These are phyloP conservation scores for Populus pruinosa DNA, from an alignment of 345 rosid genomes.

Conservation along the genomic window DNA sequence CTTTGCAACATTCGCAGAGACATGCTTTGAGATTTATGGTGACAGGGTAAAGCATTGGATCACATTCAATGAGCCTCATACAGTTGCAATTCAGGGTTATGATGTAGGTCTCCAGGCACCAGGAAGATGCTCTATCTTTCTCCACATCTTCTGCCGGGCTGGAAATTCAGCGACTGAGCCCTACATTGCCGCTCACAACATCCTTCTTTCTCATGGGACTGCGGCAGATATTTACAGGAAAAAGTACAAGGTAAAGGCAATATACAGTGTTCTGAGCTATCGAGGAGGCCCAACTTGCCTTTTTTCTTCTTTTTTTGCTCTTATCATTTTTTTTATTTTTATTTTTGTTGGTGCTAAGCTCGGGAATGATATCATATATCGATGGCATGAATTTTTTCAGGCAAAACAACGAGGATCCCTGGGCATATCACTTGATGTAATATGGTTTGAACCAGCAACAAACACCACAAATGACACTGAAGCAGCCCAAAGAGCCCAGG, in stretches of 20 bases:
- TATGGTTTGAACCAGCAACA: conserved; percentile 69
- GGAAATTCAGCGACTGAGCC: conserved; percentile 96
- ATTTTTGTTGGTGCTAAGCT: background rate
- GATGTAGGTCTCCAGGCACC: conserved; percentile 89
- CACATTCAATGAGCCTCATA: conserved; percentile 91
- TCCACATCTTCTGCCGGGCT: conserved; percentile 52
- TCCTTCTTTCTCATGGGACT: conserved; percentile 63
- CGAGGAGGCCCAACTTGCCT: background rate
- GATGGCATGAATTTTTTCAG: conserved; percentile 26
- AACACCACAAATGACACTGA: conserved; percentile 57
- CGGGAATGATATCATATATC: background rate
- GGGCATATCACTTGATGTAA: conserved; percentile 71
- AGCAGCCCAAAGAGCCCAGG: conserved; percentile 93
- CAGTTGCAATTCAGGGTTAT: conserved; percentile 78
- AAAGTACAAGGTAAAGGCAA: conserved; percentile 57
- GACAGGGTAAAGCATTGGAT: conserved; percentile 94
- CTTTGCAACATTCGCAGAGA: conserved; percentile 71
- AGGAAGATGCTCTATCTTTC: conserved; percentile 73
- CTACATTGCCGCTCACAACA: conserved; percentile 79
- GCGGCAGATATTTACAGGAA: conserved; percentile 59
- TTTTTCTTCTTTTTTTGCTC: background rate
- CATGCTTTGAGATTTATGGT: conserved; percentile 80
- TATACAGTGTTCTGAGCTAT: background rate
- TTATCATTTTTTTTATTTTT: background rate
- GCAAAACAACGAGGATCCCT: conserved; percentile 66